Conservation (phyloP, 129 eudicot genomes). For the Flaveria brownii region DNA sequence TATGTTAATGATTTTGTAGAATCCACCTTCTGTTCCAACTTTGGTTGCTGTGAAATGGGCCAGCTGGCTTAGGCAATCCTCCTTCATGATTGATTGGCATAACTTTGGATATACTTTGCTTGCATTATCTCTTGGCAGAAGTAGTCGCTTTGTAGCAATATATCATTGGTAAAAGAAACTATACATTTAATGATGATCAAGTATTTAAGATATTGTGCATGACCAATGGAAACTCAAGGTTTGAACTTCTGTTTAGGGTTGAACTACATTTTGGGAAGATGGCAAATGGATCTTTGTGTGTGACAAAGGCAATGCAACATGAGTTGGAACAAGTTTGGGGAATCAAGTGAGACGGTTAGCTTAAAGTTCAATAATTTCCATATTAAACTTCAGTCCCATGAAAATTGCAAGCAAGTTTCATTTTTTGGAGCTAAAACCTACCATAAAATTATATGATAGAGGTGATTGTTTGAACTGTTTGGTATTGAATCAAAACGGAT, state of each 20-base stretch:
- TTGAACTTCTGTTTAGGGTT: slow-evolving; percentile 51
- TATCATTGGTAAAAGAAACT: slow-evolving; percentile 73
- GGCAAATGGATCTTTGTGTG: slow-evolving; percentile 90
- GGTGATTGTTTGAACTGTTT: background rate
- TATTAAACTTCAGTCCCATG: slow-evolving; percentile 11
- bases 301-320: slow-evolving; percentile 94
- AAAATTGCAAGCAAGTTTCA: slow-evolving; percentile 16
- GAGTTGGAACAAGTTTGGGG: slow-evolving; percentile 98
- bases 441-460: background rate
- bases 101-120: slow-evolving; percentile 92
- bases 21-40: slow-evolving; percentile 97
- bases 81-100: slow-evolving; percentile 87
- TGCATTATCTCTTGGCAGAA: slow-evolving; percentile 87
- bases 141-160: slow-evolving; percentile 70
- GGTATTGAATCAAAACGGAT: background rate
- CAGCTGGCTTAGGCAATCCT: slow-evolving; percentile 79
- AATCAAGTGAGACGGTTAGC: slow-evolving; percentile 61
- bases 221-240: slow-evolving; percentile 1
- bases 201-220: slow-evolving; percentile 10
- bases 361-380: slow-evolving; percentile 13
- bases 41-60: slow-evolving; percentile 90
- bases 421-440: slow-evolving; percentile 1
- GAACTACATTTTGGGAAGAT: slow-evolving; percentile 86
- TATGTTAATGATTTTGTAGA: slow-evolving; percentile 46
- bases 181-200: background rate